Evolutionary conservation across 2,329 filamentous ascomycete species (phyloP), one percentile per base, ranked within the genome.

Genomic region (Salinomyces thailandicus): DNA sequence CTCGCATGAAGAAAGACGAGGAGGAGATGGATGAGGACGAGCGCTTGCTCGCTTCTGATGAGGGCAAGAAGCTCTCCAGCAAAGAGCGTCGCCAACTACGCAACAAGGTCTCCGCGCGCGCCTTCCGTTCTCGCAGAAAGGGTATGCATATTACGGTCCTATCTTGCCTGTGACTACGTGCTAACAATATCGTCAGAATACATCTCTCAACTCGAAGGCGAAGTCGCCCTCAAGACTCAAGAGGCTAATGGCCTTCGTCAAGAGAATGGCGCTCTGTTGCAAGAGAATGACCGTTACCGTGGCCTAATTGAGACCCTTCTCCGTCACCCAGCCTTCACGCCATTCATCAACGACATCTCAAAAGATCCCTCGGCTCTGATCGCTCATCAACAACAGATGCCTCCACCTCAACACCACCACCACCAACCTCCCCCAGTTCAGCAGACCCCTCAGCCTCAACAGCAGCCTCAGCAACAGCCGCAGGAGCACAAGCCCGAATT

Each of bases 1-100:
- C 80, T 33, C 80, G 79, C 45, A 64, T 75, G 45, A 87, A 80
- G 72, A 96, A 96, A 71, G 86, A 95, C 30, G 87, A 96, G 53
- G 87, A 95, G 44, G 89, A 96, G 36, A 96, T 98, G 89, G 91
- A 98, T 51, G 89, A 95, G 61, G 91, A 96, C 52, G 91, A 96
- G 70, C 75, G 85, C 48, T 71, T 95, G 7, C 71, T 95, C 32
- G 85, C 85, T n/a, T 95, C 86, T 43, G 91, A 98, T 54, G 89
- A 95, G 64, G 91, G 89, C 53, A 98, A 98, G 79, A 95, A 95
- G 69, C 74, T 98, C n/a, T 91, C 80, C 63, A 93, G 85, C 70
- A 96, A 96, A 67, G 87, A 96, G 64, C 80, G 91, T 42, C 80
- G 91, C 49, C 91, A 96, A 63, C 73, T 98, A n/a, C 78, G 91